Percentiles rank a stretch among this genome's conserved stretches.
These are phyloP conservation scores for Podila clonocystis DNA, from an alignment of 192 early-diverging fungal species.

Conservation along the genomic window DNA sequence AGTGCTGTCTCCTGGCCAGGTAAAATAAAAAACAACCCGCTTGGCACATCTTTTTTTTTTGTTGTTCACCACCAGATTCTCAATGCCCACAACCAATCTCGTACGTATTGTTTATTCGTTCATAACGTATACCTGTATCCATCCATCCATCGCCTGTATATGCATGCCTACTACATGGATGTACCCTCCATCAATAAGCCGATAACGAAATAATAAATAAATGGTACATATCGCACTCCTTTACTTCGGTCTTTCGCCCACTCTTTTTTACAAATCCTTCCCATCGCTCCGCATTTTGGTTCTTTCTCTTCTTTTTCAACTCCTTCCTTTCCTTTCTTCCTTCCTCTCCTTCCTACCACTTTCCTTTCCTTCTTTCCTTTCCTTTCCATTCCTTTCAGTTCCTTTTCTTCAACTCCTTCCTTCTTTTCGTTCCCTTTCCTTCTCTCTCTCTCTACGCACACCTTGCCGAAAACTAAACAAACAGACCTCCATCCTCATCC, in stretches of 20 bases:
- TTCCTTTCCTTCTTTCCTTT: slow-evolving; percentile 1
- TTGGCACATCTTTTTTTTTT: too few species aligned
- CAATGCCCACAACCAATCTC: too few species aligned
- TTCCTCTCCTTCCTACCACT: background rate
- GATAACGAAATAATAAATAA: too few species aligned
- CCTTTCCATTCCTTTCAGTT: background rate
- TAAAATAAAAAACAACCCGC: too few species aligned
- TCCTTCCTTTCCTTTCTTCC: background rate
- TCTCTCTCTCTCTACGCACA: background rate
- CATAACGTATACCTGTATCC: too few species aligned
- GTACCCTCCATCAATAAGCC: too few species aligned
- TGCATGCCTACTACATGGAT: too few species aligned
- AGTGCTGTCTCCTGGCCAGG: too few species aligned
- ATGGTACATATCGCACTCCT: background rate
- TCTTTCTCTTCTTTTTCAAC: background rate
- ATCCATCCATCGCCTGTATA: too few species aligned
- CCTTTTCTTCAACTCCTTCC: background rate
- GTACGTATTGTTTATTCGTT: too few species aligned
- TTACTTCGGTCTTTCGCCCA: background rate
- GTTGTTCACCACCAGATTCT: too few species aligned
- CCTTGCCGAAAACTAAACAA: too few species aligned
- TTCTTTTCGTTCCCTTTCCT: background rate
- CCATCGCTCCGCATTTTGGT: background rate
- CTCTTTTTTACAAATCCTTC: background rate
- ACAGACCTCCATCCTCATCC: background rate